Percentiles rank a stretch among this genome's conserved stretches.
Conservation (phyloP, 805 yeast genomes). For the Soucietia sequanensis region DNA sequence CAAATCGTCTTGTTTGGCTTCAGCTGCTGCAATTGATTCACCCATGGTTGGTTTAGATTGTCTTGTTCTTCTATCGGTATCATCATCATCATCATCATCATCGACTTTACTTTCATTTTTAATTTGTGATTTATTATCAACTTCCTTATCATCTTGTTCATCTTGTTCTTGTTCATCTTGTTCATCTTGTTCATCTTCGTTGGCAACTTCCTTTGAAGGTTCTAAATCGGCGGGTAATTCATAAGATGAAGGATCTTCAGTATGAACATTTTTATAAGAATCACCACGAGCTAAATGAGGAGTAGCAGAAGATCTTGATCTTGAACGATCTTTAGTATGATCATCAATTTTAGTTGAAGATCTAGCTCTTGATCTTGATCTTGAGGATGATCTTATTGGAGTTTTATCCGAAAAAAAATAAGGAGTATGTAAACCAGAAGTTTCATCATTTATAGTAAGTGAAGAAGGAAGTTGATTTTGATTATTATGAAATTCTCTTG, state of each 20-base stretch:
- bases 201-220: conserved; percentile 6
- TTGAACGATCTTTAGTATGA: conserved; percentile 11
- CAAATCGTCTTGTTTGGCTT: conserved; percentile 16
- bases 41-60: conserved; percentile 44
- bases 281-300: conserved; percentile 81
- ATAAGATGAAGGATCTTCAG: conserved; percentile 43
- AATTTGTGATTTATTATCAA: too few species aligned
- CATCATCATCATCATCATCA: conserved; percentile 31
- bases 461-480: background rate
- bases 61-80: conserved; percentile 40
- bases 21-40: conserved; percentile 45
- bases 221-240: conserved; percentile 41
- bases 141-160: too few species aligned
- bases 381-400: conserved; percentile 15
- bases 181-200: conserved; percentile 10
- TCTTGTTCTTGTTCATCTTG: conserved; percentile 20
- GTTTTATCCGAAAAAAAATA: conserved; percentile 16
- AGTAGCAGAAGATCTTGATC: conserved; percentile 23
- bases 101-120: conserved; percentile 13
- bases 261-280: conserved; percentile 61
- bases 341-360: conserved; percentile 1
- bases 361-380: conserved; percentile 30
- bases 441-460: background rate
- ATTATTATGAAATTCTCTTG: too few species aligned
- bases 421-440: conserved; percentile 21